Evolutionary conservation across 2,329 filamentous ascomycete genomes (phyloP).

Genomic region (Teratosphaeria destructans): DNA sequence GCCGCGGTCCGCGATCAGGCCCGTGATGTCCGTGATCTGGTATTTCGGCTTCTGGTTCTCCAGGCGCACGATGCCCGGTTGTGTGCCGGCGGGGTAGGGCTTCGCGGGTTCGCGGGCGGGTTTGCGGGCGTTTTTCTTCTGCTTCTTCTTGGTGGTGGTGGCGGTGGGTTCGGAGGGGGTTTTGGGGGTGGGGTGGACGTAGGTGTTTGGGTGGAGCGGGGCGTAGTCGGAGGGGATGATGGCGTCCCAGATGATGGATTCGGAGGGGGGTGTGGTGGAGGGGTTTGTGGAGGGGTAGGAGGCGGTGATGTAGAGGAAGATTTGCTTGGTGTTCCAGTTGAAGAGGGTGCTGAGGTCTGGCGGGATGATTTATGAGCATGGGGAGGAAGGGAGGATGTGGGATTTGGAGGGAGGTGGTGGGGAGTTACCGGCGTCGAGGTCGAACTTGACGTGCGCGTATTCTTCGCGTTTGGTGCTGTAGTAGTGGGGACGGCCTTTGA

Average conservation of each 20-base stretch:
- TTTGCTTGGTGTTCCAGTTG: slow-evolving; percentile 98
- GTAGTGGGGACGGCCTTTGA: slow-evolving; percentile 90
- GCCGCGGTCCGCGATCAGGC: slow-evolving; percentile 61
- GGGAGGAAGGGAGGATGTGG: not conserved
- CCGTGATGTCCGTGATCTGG: slow-evolving; percentile 83
- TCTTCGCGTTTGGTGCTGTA: slow-evolving; percentile 88
- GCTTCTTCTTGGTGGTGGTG: no score
- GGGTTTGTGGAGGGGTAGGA: slow-evolving; percentile 44
- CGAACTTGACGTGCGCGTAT: slow-evolving; percentile 89
- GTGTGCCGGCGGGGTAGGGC: slow-evolving; percentile 19
- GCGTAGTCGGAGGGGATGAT: slow-evolving; percentile 73
- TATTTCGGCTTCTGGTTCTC: slow-evolving; percentile 89
- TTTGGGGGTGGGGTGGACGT: slow-evolving; percentile 39
- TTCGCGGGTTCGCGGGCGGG: slow-evolving; percentile 13
- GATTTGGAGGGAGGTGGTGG: not conserved
- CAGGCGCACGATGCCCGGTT: slow-evolving; percentile 62
- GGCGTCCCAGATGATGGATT: slow-evolving; percentile 88
- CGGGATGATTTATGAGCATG: slow-evolving; percentile 3
- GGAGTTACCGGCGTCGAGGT: slow-evolving; percentile 60
- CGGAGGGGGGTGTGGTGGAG: slow-evolving; percentile 31
- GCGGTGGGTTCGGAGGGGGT: slow-evolving; percentile 2
- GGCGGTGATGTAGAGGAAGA: slow-evolving; percentile 93
- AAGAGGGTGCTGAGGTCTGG: slow-evolving; percentile 79
- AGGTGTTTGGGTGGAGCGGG: slow-evolving; percentile 41
- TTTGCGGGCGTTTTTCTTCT: slow-evolving; percentile 8